Conservation (phyloP, 2,329 filamentous ascomycete genomes). For the Xylariaceae sp. region DNA sequence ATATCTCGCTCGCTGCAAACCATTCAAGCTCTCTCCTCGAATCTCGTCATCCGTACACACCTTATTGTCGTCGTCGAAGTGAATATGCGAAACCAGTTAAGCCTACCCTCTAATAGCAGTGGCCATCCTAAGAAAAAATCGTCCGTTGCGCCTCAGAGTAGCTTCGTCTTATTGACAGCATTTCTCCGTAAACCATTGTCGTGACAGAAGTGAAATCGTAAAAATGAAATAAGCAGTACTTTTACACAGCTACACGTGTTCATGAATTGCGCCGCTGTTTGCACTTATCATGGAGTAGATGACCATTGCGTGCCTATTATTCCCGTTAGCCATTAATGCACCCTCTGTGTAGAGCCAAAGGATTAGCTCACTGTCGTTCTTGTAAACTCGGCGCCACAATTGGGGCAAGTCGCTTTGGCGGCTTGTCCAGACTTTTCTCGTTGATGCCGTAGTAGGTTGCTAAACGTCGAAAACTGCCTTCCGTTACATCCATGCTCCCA, state of each 20-base stretch:
- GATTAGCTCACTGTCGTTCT: slow-evolving; percentile 63
- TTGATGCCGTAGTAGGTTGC: slow-evolving; percentile 90
- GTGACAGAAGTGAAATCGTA: slow-evolving; percentile 2
- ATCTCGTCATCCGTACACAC: slow-evolving; percentile 12
- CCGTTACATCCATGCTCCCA: slow-evolving; percentile 98
- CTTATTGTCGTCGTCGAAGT: slow-evolving; percentile 12
- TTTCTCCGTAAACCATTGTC: slow-evolving; percentile 13
- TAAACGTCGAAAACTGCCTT: slow-evolving; percentile 93
- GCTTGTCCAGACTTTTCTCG: slow-evolving; percentile 93
- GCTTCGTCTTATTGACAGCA: slow-evolving; percentile 13
- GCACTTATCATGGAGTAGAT: slow-evolving; percentile 87
- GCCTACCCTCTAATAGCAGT: slow-evolving; percentile 8
- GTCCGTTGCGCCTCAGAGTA: slow-evolving; percentile 23
- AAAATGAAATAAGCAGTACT: slow-evolving; percentile 15
- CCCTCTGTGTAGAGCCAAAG: neutral
- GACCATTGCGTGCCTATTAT: slow-evolving; percentile 79
- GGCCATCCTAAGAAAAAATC: slow-evolving; percentile 12
- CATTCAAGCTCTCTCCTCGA: slow-evolving; percentile 16
- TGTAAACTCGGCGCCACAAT: slow-evolving; percentile 93
- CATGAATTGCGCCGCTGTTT: slow-evolving; percentile 68
- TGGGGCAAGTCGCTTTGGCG: slow-evolving; percentile 85
- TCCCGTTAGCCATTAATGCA: slow-evolving; percentile 27
- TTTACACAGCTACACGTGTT: slow-evolving; percentile 19
- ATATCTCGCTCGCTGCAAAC: slow-evolving; percentile 24
- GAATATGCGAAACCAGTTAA: slow-evolving; percentile 18